Base-by-base conservation (phyloP, 805 yeast species). In the Jamesozyma jinghongensis region DNA sequence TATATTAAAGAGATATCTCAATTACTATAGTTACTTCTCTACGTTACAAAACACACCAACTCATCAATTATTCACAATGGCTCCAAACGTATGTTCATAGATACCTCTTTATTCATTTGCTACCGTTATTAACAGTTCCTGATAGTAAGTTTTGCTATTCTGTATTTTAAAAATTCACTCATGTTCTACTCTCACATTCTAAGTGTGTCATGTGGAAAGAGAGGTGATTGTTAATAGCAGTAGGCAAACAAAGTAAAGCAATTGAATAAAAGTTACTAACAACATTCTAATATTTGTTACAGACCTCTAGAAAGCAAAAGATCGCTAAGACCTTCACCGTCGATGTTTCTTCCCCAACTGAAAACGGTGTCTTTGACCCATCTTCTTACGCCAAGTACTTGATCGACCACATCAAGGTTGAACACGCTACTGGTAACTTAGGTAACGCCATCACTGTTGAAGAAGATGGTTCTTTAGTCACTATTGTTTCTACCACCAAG, bases 381-480 rank as follows among this genome's bases (percentile, higher is more conserved):
- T 83, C 92, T 67, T 81, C 94, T 63, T 87, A 90, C 81, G 94
- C 85, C 66, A 90, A 92, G 79, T 92, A 81, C 90, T 82, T 92
- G 73, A 79, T 83, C 70, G 97, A 92, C 77, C 95, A 86, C 86
- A 90, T 92, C 85, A 92, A 92, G 82, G 90, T 92, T 66, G 99
- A 92, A 55, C 88, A 90, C 71, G 79, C 82, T 66, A 76, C 85
- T 63, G 96, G 97, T 73, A 85, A 87, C 90, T 82, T 92, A 67
- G 96, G 95, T 75, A 88, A 85, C 69, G 84, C 81, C 67, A 79
- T 92, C 77, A 75, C 88, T 53, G 86, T 90, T 56, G 73, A 86
- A 64, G 92, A 86, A 67, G 94, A 88, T 67, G 74, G 79, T 77
- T 81, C 82, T 75, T 79, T 85, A 68, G 81, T 85, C 67, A 86